A percentile compares a stretch with the other conserved stretches of the same genome.
Conservation (phyloP, 257 asterid species). For the Apocynum venetum region DNA sequence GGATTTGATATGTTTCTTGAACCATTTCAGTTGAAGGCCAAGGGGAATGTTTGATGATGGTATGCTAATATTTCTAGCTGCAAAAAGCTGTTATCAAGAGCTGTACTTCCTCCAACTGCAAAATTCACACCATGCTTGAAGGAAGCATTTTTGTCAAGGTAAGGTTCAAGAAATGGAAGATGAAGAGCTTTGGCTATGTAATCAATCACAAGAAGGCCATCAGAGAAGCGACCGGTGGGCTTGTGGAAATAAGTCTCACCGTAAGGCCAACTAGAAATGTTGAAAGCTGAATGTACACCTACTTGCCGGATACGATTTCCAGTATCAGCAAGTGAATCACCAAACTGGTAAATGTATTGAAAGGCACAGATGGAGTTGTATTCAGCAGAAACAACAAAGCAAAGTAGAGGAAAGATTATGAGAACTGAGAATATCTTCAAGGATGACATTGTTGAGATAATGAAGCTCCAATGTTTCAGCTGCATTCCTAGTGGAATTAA, state of each 20-base stretch:
- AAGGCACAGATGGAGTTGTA: slow-evolving; percentile 13
- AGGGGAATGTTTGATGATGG: slow-evolving; percentile 26
- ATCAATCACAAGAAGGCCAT: slow-evolving; percentile 57
- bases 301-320: slow-evolving; percentile 33
- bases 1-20: slow-evolving; percentile 13
- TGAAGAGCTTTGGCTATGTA: slow-evolving; percentile 35
- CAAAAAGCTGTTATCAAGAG: slow-evolving; percentile 20
- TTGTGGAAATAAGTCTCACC: slow-evolving; percentile 51
- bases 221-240: slow-evolving; percentile 49
- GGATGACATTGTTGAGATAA: background rate
- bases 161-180: slow-evolving; percentile 21
- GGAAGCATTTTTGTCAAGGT: slow-evolving; percentile 17
- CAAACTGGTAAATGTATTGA: slow-evolving; percentile 31
- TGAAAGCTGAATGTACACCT: background rate
- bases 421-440: background rate
- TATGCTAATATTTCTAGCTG: slow-evolving; percentile 8
- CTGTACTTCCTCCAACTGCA: slow-evolving; percentile 27
- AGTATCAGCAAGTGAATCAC: slow-evolving; percentile 55
- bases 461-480: background rate
- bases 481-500: too few relatives aligned
- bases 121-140: slow-evolving; percentile 25
- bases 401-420: background rate
- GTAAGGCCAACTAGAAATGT: slow-evolving; percentile 32
- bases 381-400: background rate
- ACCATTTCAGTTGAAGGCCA: slow-evolving; percentile 27